phyloP scores from a whole-genome alignment of 768 basidiomycete genomes.

The Favolaschia claudopus region DNA sequence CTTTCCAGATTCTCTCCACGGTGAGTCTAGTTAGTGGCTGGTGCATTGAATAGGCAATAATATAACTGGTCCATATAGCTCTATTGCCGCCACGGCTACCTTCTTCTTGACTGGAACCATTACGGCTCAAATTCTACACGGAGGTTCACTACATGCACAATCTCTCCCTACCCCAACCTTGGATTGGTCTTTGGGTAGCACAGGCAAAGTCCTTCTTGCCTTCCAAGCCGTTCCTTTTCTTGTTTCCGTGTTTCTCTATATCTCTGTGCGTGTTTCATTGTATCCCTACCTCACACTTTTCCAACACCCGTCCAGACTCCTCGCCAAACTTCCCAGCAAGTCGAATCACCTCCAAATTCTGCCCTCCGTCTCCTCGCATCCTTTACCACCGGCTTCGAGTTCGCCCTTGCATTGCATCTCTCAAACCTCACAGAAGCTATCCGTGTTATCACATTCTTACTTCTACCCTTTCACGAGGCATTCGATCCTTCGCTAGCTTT shows the following conservation, averaged over 20 bases:
- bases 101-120: slow-evolving; percentile 59
- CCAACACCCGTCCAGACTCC: slow-evolving; percentile 14
- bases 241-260: slow-evolving; percentile 36
- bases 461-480: slow-evolving; percentile 53
- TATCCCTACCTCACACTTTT: slow-evolving; percentile 8
- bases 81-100: slow-evolving; percentile 59
- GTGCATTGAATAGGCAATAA: slow-evolving; percentile 16
- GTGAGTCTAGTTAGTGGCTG: slow-evolving; percentile 37
- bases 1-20: slow-evolving; percentile 62
- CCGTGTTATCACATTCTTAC: slow-evolving; percentile 60
- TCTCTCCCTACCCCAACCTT: slow-evolving; percentile 29
- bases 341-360: background rate
- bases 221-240: slow-evolving; percentile 50
- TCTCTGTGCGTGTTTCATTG: slow-evolving; percentile 38
- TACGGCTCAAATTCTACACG: slow-evolving; percentile 51
- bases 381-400: slow-evolving; percentile 54
- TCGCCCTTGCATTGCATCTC: slow-evolving; percentile 61
- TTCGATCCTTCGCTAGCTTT: slow-evolving; percentile 67
- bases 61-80: slow-evolving; percentile 42
- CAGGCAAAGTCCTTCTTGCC: slow-evolving; percentile 44
- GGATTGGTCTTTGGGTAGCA: slow-evolving; percentile 51
- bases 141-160: slow-evolving; percentile 33
- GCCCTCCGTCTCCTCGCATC: slow-evolving; percentile 48
- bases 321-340: background rate
- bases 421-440: slow-evolving; percentile 59